Base-by-base conservation (phyloP, 2,329 filamentous ascomycete species). In the Ceratocystis eucalypticola region DNA sequence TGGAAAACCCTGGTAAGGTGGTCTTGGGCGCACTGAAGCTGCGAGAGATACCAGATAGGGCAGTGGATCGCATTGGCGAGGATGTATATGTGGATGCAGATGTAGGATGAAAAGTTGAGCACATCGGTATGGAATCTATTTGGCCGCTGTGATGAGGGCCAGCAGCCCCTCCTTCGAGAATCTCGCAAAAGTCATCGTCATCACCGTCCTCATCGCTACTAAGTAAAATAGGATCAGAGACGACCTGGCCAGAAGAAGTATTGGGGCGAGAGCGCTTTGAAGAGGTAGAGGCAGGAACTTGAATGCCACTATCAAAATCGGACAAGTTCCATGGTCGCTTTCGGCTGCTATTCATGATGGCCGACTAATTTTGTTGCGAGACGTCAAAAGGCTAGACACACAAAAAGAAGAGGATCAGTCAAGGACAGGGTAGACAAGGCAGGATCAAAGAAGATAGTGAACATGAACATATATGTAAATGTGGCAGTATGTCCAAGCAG, bases 201-300 rank as follows among this genome's bases (percentile, higher is more conserved):
- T 48, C 61, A 25, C 63, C 67, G 65, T 69, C 64, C 5, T 66
- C 64, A 37, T 53, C 55, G 20, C 55, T 53, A 50, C 53, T 66
- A 62, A 66, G 37, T n/a, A 62, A 59, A 46, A 66, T 41, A 5
- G 59, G 59, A 50, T 62, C 59, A 28, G 50, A 59, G 4, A 50
- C 15, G 41, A 10, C 44, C 10, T 20, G 17, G 3, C 50, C 50
- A 25, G 64, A 45, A 45, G 45, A n/a, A 65, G 46, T 53, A 20
- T 50, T 15, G 22, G 48, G 48, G 8, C 55, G 55, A 17, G 15
- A 8, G 28, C 28, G 55, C 55, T 59, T 59, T n/a, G 28, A 28
- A 59, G 17, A 37, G 55, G 28, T 30, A 28, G 30, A 3, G 28
- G 30, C 28, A 37, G 37, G 37, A 41, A 5, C 37, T 41, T 41